Evolutionary conservation across 345 rosid species (phyloP), one percentile per base, ranked within the genome.

Genomic region (Tarenaya hassleriana): DNA sequence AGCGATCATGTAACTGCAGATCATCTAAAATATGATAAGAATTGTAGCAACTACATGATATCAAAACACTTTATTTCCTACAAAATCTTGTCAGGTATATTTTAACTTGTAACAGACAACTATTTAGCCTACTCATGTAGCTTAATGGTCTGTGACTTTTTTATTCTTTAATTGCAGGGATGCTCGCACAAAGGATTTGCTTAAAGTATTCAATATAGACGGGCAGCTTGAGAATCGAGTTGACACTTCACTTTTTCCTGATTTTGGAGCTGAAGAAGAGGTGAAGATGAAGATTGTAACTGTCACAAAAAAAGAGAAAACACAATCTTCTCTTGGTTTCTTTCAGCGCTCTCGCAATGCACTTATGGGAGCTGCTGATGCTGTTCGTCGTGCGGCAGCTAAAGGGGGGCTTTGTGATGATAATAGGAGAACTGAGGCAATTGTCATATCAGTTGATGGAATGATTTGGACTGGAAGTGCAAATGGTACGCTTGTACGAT

Each of bases 351-450:
- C 96, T 33, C 81, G 98, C 16, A 85, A 85, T 79, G 98, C 81
- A 48, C 50, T 91, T 43, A 69, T 84, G 77, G 98, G 98, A 69
- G 98, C 98, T 39, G 98, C 98, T 48, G 98, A 91, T 72, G 96
- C 90, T 24, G 96, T 91, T 72, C 89, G 91, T 35, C 81, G 96
- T 29, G 95, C 76, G 37, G 94, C 98, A 41, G 74, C 81, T 1
- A 82, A 86, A 55, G 90, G 95, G 8, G 92, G 90, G 1, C 81
- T 88, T 58, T 84, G 78, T 34, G 98, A 92, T 61, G 97, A 92
- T 57, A 67, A 47, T 70, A 79, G 77, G 68, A 88, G 73, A 78
- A 83, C 83, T 38, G 97, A 92, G 72, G 80, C 94, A 20, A 27
- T 92, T 4, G 70, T 73, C 41, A 52, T 72, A 42, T 71, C 86